These are phyloP conservation scores for Neoboletus magnificus DNA, from an alignment of 768 basidiomycete genomes.

Conservation along the genomic window DNA sequence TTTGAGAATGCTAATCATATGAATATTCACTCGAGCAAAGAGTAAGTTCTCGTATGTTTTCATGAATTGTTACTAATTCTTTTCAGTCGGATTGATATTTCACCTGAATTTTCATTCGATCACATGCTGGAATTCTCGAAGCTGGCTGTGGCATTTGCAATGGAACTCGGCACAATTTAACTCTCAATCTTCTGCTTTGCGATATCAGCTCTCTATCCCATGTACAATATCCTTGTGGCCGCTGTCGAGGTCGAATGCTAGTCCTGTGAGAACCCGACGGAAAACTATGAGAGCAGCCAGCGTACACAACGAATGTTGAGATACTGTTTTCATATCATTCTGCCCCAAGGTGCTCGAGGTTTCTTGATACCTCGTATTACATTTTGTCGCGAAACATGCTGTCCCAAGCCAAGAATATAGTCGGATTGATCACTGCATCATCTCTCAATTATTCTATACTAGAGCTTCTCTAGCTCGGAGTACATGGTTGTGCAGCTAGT, in stretches of 20 bases:
- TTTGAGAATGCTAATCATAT: constrained; percentile 71
- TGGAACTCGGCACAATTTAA: constrained; percentile 60
- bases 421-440: not conserved
- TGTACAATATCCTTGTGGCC: not conserved
- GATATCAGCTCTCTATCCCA: not conserved
- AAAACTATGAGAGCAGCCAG: too few species aligned
- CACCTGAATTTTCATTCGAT: constrained; percentile 82
- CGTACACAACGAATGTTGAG: too few species aligned
- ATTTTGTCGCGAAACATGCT: too few species aligned
- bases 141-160: constrained; percentile 72
- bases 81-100: constrained; percentile 74
- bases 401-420: not conserved
- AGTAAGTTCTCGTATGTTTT: constrained; percentile 55
- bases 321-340: too few species aligned
- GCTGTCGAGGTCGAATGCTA: not conserved
- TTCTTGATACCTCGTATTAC: too few species aligned
- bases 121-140: constrained; percentile 92
- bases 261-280: too few species aligned
- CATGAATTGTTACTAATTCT: constrained; percentile 33
- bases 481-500: not conserved
- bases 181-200: not conserved
- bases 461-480: not conserved
- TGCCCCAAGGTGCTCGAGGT: too few species aligned
- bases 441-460: not conserved
- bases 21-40: constrained; percentile 76